Evolutionary conservation across 192 early-diverging fungal species (phyloP), one percentile per base, ranked within the genome.

Genomic region (Umbelopsis vinacea): DNA sequence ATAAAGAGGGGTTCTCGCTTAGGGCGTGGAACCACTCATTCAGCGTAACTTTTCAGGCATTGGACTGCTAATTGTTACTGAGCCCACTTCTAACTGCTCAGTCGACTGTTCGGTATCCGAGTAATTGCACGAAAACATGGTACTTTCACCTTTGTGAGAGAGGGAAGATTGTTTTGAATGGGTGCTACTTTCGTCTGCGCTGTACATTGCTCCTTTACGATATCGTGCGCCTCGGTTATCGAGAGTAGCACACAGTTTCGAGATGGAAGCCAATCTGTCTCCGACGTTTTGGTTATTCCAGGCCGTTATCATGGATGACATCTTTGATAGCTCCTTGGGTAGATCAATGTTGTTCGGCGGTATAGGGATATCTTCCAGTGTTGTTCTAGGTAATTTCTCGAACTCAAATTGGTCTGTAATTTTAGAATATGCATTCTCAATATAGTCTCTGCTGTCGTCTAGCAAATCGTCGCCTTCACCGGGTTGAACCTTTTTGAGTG

Each of bases 291-390:
- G 15, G 26, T 12, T 17, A 37, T 6, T 0, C 57, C 57, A 63
- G 7, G 14, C 33, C 17, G 57, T 37, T 29, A 63, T 63, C 26
- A 35, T 38, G 0, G 57, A 37, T 1, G 57, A 17, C 57, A 63
- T 63, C 57, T 60, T 69, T 8, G 75, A 71, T 35, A 76, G 29
- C 22, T 76, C 75, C 21, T 71, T 46, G 17, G 69, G 46, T 40
- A 76, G 38, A 37, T 76, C 69, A 35, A 76, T 70, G 67, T 67
- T 68, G 38, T 76, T 68, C 3, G 75, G 75, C 11, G 74, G 68
- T 24, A 75, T 70, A 29, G 53, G 26, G 1, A 71, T 67, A 38
- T 76, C 75, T 46, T 73, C 52, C 33, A 71, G 23, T 23, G 70
- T 71, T 43, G 38, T 29, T 63, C 19, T 22, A 29, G 57, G 57